A percentile compares a stretch with the other conserved stretches of the same genome.
Conservation (phyloP, 2,329 filamentous ascomycete species). For the Microcyclosporella mali region DNA sequence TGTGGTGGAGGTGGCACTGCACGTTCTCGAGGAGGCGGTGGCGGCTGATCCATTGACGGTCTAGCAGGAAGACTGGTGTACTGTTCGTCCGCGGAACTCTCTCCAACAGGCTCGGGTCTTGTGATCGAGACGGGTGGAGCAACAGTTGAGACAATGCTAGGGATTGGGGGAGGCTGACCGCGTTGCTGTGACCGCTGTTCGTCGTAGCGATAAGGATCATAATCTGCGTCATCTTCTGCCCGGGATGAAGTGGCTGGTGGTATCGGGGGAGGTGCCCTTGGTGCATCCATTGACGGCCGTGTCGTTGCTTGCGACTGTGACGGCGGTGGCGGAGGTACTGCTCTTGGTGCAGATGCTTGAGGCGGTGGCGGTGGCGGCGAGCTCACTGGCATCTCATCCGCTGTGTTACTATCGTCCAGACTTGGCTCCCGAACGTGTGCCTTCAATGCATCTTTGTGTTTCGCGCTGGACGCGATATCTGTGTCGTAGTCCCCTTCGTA, state of each 20-base stretch:
- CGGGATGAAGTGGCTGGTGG: conserved; percentile 54
- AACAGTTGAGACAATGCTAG: conserved; percentile 25
- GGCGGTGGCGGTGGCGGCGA: conserved; percentile 32
- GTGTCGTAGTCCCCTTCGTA: conserved; percentile 98
- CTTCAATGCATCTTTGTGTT: conserved; percentile 88
- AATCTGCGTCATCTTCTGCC: conserved; percentile 52
- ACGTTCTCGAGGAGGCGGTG: conserved; percentile 35
- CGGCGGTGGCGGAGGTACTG: conserved; percentile 52
- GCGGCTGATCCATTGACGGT: conserved; percentile 29
- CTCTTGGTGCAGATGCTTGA: conserved; percentile 35
- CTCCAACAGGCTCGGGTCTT: conserved; percentile 30
- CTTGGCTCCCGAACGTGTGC: conserved; percentile 72
- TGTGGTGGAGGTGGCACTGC: conserved; percentile 42
- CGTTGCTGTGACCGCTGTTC: conserved; percentile 14
- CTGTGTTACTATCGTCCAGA: conserved; percentile 57
- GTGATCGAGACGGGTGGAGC: conserved; percentile 32
- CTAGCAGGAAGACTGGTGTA: conserved; percentile 40
- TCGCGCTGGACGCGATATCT: conserved; percentile 89
- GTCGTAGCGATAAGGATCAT: conserved; percentile 58
- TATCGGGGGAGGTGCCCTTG: conserved; percentile 63
- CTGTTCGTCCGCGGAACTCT: conserved; percentile 40
- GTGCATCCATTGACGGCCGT: conserved; percentile 63
- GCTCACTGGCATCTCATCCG: conserved; percentile 49
- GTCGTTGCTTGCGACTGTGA: conserved; percentile 38
- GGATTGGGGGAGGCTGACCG: conserved; percentile 27